Evolutionary conservation across 306 rosid species (phyloP).

Genomic region (Vachellia pachyceras): DNA sequence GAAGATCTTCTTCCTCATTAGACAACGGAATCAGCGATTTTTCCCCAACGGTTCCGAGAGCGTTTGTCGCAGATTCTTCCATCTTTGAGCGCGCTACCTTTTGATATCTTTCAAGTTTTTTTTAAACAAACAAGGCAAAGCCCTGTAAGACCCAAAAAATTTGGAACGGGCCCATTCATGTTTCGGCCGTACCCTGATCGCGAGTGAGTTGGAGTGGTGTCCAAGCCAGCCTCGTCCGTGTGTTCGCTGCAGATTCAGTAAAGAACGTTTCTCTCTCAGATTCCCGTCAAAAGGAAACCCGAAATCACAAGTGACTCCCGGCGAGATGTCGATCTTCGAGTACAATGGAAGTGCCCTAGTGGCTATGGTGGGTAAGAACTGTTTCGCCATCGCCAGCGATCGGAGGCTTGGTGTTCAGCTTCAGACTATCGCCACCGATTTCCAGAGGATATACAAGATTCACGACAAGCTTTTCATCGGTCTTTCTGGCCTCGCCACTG

Average conservation of each 20-base stretch:
- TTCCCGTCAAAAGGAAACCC: background rate
- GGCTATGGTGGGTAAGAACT: slow-evolving; percentile 98
- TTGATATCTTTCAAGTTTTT: no score
- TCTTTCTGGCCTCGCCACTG: slow-evolving; percentile 91
- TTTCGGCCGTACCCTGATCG: background rate
- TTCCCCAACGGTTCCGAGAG: no score
- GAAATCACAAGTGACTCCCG: background rate
- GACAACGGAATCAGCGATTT: no score
- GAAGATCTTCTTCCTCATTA: no score
- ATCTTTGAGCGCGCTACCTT: no score
- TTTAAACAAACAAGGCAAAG: no score
- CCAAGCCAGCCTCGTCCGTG: slow-evolving; percentile 7
- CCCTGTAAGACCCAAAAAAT: background rate
- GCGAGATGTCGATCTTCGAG: slow-evolving; percentile 78
- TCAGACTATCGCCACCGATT: slow-evolving; percentile 93
- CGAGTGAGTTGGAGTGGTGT: background rate
- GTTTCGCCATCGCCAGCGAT: slow-evolving; percentile 98
- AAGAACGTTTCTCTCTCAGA: background rate
- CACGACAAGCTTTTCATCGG: slow-evolving; percentile 82
- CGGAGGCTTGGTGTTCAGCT: slow-evolving; percentile 98
- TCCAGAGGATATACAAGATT: slow-evolving; percentile 76
- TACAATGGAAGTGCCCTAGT: slow-evolving; percentile 95
- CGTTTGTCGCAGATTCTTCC: no score
- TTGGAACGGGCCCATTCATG: background rate
- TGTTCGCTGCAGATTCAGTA: slow-evolving; percentile 3